Conservation (phyloP, 139 green algal genomes). For the Picochlorum sp. region DNA sequence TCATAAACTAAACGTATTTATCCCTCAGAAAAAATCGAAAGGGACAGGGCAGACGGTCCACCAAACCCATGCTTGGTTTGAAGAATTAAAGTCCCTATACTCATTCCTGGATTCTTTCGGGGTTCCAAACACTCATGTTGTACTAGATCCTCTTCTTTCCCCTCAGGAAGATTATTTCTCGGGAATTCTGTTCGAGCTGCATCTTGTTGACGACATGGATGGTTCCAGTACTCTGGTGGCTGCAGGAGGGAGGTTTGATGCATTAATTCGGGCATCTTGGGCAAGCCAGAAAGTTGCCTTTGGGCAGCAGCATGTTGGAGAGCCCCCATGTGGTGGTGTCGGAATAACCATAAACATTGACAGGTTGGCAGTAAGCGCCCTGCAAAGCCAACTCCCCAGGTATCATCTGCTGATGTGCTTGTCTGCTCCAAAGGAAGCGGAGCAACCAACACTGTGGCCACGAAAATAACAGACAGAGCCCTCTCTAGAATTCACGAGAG, state of each 20-base stretch:
- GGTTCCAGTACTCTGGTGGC: constrained; percentile 34
- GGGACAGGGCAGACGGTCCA: constrained; percentile 7
- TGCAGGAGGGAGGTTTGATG: constrained; percentile 61
- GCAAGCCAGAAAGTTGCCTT: constrained; percentile 33
- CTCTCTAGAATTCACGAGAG: constrained; percentile 53
- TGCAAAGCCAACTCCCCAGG: background rate
- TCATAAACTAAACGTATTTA: constrained; percentile 12
- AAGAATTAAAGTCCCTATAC: constrained; percentile 21
- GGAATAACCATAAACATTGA: constrained; percentile 61
- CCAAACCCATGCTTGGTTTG: constrained; percentile 13
- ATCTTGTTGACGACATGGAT: constrained; percentile 19
- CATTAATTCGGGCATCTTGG: constrained; percentile 52
- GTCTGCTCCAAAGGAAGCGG: constrained; percentile 60
- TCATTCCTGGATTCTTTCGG: constrained; percentile 44
- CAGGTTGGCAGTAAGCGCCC: constrained; percentile 28
- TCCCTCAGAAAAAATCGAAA: background rate
- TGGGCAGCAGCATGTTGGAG: background rate
- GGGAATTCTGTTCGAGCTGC: constrained; percentile 57
- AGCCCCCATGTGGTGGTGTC: constrained; percentile 30
- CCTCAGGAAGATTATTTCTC: constrained; percentile 64
- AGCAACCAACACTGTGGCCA: background rate
- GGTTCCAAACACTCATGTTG: constrained; percentile 25
- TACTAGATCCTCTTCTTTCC: constrained; percentile 68
- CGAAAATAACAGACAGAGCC: background rate
- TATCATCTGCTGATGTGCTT: constrained; percentile 58